Evolutionary conservation across 1,284 basidiomycete species (phyloP), one percentile per base, ranked within the genome.

Genomic region (Erythrobasidium hasegawianum): DNA sequence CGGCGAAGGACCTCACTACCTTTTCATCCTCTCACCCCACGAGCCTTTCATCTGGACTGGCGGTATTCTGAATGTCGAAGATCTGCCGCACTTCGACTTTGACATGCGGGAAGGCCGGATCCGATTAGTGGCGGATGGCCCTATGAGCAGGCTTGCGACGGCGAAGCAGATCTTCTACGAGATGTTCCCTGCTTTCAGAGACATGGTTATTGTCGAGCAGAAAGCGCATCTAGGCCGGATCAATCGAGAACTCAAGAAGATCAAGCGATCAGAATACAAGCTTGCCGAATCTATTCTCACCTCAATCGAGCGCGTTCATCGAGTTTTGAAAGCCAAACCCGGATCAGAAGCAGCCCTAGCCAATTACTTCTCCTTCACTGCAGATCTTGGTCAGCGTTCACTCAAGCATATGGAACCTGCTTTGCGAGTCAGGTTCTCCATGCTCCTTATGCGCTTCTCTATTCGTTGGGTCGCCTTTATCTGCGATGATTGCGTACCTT

Each of bases 391-490:
- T 0, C 86, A 89, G 66, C 88, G 93, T 70, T 89, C 88, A 1
- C 87, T 90, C 72, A 86, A 87, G 71, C 86, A 89, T 76, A 90
- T 95, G 86, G 90, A 94, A 73, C 83, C 83, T 18, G 75, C 83
- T 0, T 82, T 85, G 1, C 79, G 88, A 71, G 80, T 83, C 67
- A 86, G 87, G 68, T 94, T 95, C 79, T 89, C 89, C 73, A 84
- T 87, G 18, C 81, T 88, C 7, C 81, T 97, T 39, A 88, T 94
- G 77, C 86, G 86, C 69, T 83, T 96, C 49, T 90, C 92, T 1
- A 96, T 97, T 72, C 88, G 89, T 20, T 99, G 96, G 96, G 90
- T 98, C 26, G 87, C 90, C 26, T 98, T 99, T 80, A 96, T 98
- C 70, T 97, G 92, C 78, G 94, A 97, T 76, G 91, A 95, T 74